Percentiles rank a stretch among this genome's conserved stretches.
phyloP scores from a whole-genome alignment of 768 basidiomycete genomes.

The Phlegmacium glaucopus region DNA sequence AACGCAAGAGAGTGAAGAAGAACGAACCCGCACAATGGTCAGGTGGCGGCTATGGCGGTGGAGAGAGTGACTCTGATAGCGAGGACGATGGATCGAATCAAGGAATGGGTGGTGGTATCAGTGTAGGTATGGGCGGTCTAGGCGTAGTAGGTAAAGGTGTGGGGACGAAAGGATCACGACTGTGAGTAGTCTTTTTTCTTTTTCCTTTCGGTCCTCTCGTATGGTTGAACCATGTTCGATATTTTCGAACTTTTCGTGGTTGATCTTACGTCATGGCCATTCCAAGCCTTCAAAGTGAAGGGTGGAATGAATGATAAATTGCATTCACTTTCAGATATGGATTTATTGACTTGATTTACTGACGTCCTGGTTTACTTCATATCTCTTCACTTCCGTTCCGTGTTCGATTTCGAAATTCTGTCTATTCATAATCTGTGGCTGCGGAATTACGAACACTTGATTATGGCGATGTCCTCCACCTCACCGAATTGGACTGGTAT shows the following conservation, averaged over 20 bases:
- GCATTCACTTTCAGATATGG: no score
- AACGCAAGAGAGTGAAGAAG: constrained; percentile 27
- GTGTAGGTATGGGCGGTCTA: constrained; percentile 44
- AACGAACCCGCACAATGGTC: constrained; percentile 16
- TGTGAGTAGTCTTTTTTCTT: constrained; percentile 30
- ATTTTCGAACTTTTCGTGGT: background rate
- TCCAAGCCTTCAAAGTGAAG: no score
- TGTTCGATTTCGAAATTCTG: background rate
- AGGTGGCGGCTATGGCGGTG: constrained; percentile 10
- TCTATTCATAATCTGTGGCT: no score
- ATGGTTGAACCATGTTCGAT: background rate
- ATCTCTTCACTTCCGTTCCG: constrained; percentile 2
- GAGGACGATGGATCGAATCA: constrained; percentile 33
- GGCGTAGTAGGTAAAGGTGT: constrained; percentile 32
- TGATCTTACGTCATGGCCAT: no score
- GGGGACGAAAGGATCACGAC: constrained; percentile 27
- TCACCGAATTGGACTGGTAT: no score
- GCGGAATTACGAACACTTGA: no score
- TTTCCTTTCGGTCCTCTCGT: background rate
- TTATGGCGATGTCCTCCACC: no score
- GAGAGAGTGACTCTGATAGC: constrained; percentile 35
- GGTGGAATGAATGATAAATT: no score
- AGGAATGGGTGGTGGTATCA: constrained; percentile 35
- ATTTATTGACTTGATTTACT: constrained; percentile 10
- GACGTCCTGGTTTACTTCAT: constrained; percentile 4